Evolutionary conservation across 2,329 filamentous ascomycete species (phyloP), one percentile per base, ranked within the genome.

Genomic region (Ophiostoma pallidulum): DNA sequence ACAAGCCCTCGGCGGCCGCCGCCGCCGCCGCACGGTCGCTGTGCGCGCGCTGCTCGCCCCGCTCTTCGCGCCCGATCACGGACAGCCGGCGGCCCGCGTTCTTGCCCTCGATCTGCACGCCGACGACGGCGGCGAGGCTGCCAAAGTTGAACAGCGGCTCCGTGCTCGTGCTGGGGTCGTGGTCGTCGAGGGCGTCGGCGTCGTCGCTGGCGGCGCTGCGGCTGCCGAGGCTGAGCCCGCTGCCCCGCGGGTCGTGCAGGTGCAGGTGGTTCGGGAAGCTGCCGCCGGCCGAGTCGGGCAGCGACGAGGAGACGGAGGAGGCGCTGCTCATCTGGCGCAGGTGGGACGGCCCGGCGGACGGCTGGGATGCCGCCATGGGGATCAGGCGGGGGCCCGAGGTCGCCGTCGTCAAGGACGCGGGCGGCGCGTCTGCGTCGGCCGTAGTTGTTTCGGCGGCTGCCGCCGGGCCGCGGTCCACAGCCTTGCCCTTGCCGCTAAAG

Each of bases 131-230:
- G 2, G 87, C 86, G 19, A 97, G 68, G 56, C 88, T 95, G 48
- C 81, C 75, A 61, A 96, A 96, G 63, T 95, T 96, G 65, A 94
- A 92, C 77, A 95, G 80, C 3, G 88, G 79, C 60, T 96, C 90
- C 0, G 74, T 68, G 39, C 73, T 72, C 4, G 70, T 58, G 47
- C 69, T 74, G 6, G 60, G 59, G 33, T 73, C 70, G 4, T 75
- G 74, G 7, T 69, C 74, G 12, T 70, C 69, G 9, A 54, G 54
- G 5, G 29, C n/a, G 22, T 29, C 33, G 8, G n/a, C 26, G 26
- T 38, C 62, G 8, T 61, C 62, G 43, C 60, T 63, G 4, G 51
- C 69, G 16, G 71, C 68, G 47, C 68, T 69, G 47, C 66, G 66
- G 14, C 62, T 67, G 9, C 66, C 69, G 3, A 78, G 62, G 37